phyloP scores from a whole-genome alignment of 257 asterid genomes.

The Solanum habrochaites region DNA sequence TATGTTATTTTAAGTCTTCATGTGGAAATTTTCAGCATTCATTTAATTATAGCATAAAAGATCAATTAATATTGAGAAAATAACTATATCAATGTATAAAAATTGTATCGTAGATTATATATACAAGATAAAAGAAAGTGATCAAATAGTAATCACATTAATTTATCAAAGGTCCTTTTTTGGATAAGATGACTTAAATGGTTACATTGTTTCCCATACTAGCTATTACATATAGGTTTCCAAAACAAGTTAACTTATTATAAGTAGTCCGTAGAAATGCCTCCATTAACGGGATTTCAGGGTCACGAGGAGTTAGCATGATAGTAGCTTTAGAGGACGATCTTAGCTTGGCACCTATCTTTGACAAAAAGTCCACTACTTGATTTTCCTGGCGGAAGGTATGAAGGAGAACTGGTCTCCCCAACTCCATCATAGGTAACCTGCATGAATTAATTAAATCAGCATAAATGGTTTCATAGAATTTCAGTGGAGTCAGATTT shows the following conservation, averaged over 20 bases:
- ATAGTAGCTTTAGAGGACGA: neutral
- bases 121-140: neutral
- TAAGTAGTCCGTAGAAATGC: neutral
- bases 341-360: neutral
- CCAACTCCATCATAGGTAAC: neutral
- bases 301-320: neutral
- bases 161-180: neutral
- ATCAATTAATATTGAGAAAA: neutral
- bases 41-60: neutral
- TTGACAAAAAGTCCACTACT: neutral
- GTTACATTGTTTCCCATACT: neutral
- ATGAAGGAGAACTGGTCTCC: neutral
- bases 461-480: neutral
- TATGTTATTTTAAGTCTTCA: neutral
- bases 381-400: too few relatives aligned
- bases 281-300: neutral
- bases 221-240: neutral
- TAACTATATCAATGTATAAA: neutral
- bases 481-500: neutral
- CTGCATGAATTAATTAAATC: too few relatives aligned
- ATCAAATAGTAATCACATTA: neutral
- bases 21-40: neutral
- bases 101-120: neutral
- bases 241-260: neutral
- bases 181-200: neutral